Conservation (phyloP, 352 stramenopile genomes). For the Phytophthora multivora region DNA sequence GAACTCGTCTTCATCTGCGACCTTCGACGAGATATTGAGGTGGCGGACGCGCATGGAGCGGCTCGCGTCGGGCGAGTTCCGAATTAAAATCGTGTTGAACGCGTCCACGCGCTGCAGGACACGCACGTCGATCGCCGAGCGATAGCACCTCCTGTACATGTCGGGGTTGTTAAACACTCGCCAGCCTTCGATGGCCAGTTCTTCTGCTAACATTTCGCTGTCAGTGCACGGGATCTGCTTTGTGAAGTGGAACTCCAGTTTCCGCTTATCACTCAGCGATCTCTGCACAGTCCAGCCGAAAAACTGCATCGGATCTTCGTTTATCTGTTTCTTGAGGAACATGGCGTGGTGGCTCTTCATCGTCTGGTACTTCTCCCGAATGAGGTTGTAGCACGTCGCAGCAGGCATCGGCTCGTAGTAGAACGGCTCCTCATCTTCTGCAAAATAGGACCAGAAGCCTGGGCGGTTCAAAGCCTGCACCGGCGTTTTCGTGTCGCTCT, state of each 20-base stretch:
- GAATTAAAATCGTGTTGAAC: constrained; percentile 43
- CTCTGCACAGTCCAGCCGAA: constrained; percentile 54
- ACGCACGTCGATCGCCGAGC: constrained; percentile 36
- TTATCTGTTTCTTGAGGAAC: constrained; percentile 25
- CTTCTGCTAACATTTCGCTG: constrained; percentile 24
- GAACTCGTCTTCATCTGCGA: constrained; percentile 34
- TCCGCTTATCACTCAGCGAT: constrained; percentile 25
- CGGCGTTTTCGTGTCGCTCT: constrained; percentile 11
- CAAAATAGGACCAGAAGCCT: constrained; percentile 45
- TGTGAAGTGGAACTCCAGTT: constrained; percentile 50
- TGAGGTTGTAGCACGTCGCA: constrained; percentile 26
- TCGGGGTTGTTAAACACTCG: constrained; percentile 41
- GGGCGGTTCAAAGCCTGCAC: constrained; percentile 20
- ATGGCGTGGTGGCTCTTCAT: constrained; percentile 32
- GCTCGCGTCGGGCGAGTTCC: constrained; percentile 42
- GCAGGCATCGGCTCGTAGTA: constrained; percentile 46
- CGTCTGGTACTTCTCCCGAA: constrained; percentile 30
- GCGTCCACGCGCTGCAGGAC: constrained; percentile 47
- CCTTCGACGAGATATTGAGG: constrained; percentile 45
- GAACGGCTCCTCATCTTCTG: constrained; percentile 44
- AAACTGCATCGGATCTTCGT: constrained; percentile 23
- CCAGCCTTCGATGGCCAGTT: constrained; percentile 36
- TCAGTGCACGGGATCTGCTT: constrained; percentile 33
- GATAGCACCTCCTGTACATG: constrained; percentile 45
- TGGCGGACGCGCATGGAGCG: constrained; percentile 39